phyloP scores from a whole-genome alignment of 805 yeast genomes.

The Cyberlindnera mississippiensis region DNA sequence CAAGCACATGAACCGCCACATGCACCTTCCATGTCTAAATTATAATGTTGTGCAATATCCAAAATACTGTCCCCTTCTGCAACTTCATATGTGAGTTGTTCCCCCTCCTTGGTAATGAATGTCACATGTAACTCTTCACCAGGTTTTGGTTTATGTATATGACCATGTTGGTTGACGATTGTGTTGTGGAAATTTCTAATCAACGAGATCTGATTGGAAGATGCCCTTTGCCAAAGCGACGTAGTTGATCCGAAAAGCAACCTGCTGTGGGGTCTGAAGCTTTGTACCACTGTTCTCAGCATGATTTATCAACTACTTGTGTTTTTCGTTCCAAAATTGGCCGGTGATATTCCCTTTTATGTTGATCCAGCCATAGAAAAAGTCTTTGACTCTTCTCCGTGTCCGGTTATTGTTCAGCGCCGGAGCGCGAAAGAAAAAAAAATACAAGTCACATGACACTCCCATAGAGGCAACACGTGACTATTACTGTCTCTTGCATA shows the following conservation, averaged over 20 bases:
- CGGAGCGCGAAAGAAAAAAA: no score
- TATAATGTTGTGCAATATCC: constrained; percentile 92
- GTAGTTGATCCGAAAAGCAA: no score
- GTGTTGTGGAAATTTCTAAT: constrained; percentile 31
- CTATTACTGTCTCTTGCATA: no score
- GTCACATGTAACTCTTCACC: constrained; percentile 90
- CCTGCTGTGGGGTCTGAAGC: constrained; percentile 2
- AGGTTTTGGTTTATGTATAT: constrained; percentile 82
- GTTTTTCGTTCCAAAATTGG: no score
- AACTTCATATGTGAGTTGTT: constrained; percentile 76
- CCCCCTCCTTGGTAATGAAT: constrained; percentile 88
- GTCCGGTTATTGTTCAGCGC: no score
- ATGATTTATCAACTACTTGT: no score
- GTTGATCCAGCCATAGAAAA: no score
- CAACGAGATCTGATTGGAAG: constrained; percentile 18
- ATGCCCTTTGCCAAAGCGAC: background rate
- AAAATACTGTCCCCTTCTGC: constrained; percentile 88
- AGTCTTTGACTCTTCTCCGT: no score
- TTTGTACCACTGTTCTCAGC: constrained; percentile 9
- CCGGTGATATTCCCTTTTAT: no score
- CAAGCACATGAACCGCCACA: constrained; percentile 99
- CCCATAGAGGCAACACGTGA: no score
- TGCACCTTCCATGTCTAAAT: constrained; percentile 96
- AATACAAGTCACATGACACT: no score
- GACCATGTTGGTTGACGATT: constrained; percentile 57